Evolutionary conservation across 192 early-diverging fungal genomes (phyloP).

Genomic region (Powellomyces hirtus): DNA sequence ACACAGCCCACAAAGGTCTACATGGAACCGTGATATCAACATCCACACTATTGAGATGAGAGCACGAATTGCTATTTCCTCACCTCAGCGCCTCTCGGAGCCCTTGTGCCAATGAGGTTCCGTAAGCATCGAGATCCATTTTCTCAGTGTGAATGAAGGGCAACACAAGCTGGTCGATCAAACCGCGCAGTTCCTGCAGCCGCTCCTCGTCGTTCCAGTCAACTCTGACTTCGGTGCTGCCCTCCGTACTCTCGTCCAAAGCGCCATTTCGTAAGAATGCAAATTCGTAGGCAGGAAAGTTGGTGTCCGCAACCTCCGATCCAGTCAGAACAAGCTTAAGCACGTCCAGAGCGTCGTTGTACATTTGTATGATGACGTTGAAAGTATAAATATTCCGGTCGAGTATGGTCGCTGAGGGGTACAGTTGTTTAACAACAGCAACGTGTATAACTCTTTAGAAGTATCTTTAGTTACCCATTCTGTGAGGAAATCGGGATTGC

Average conservation of each 20-base stretch:
- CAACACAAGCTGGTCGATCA: neutral
- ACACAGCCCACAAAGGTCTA: neutral
- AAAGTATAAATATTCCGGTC: conserved; percentile 5
- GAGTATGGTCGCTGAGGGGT: neutral
- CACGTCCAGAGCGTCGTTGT: conserved; percentile 5
- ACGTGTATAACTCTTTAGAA: neutral
- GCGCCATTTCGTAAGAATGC: neutral
- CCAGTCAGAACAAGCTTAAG: neutral
- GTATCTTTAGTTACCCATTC: neutral
- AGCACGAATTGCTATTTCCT: no score
- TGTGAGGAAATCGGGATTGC: conserved; percentile 14
- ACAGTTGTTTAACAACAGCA: neutral
- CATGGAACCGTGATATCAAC: no score
- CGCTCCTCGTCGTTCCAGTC: neutral
- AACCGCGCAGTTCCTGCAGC: neutral
- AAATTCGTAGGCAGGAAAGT: conserved; percentile 10
- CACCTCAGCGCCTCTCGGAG: no score
- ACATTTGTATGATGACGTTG: conserved; percentile 9
- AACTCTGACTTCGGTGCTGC: neutral
- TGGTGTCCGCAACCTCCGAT: neutral
- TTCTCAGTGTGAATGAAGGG: neutral
- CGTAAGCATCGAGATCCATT: neutral
- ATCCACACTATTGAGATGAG: no score
- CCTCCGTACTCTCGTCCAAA: neutral
- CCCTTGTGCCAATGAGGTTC: no score